Evolutionary conservation across 306 rosid genomes (phyloP).

Genomic region (Gastrolobium bilobum): DNA sequence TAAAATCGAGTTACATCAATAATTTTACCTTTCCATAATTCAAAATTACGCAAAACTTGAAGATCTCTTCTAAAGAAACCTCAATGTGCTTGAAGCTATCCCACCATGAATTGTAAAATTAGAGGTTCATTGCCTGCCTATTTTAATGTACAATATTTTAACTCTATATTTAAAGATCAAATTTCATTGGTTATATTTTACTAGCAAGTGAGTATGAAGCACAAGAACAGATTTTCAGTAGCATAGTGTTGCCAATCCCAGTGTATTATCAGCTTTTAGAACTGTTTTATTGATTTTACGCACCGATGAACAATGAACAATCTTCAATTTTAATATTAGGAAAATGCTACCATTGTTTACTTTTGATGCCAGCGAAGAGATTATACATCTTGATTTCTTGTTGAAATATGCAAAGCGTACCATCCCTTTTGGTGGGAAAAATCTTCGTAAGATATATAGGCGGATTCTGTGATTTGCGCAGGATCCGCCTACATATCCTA

Average conservation of each 20-base stretch:
- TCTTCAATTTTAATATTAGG: not conserved
- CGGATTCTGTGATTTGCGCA: too few relatives aligned
- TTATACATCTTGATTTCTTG: not conserved
- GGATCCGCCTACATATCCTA: too few relatives aligned
- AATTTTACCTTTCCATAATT: not conserved
- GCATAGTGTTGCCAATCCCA: not conserved
- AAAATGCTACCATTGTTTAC: not conserved
- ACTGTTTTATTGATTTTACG: not conserved
- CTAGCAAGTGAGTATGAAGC: not conserved
- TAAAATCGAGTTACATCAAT: not conserved
- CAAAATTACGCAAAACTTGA: not conserved
- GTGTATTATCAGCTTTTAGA: not conserved
- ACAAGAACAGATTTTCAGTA: not conserved
- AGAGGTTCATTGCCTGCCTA: not conserved
- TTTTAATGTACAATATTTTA: not conserved
- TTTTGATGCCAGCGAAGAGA: not conserved
- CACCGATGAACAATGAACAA: not conserved
- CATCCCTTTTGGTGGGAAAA: not conserved
- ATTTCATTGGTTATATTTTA: not conserved
- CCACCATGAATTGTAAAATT: not conserved
- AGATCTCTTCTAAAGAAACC: not conserved
- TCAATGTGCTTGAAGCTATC: not conserved
- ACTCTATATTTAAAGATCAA: slow-evolving; percentile 5
- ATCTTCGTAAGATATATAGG: too few relatives aligned
- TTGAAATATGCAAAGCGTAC: not conserved